A percentile compares a stretch with the other conserved stretches of the same genome.
phyloP scores from a whole-genome alignment of 495 filamentous ascomycete genomes.

The Poronia punctata region DNA sequence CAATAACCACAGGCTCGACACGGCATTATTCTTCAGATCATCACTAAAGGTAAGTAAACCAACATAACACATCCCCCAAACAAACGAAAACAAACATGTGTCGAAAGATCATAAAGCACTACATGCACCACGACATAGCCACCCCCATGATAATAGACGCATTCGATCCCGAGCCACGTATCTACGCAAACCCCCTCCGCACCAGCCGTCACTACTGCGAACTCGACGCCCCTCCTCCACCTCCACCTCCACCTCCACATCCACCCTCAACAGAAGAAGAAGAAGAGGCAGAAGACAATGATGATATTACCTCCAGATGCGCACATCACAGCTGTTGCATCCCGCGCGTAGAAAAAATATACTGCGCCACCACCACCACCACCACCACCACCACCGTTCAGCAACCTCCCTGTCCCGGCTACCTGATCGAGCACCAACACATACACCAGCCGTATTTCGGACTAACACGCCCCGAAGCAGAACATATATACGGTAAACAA shows the following conservation, averaged over 20 bases:
- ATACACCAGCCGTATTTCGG: conserved; percentile 17
- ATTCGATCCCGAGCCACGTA: not conserved
- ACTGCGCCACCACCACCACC: too few species aligned
- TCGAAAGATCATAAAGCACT: conserved; percentile 9
- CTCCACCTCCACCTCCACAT: not conserved
- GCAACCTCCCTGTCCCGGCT: too few species aligned
- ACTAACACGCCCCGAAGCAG: too few species aligned
- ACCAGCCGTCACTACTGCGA: conserved; percentile 18
- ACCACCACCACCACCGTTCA: too few species aligned
- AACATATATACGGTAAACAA: too few species aligned
- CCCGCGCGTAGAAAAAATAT: not conserved
- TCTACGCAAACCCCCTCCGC: conserved; percentile 15
- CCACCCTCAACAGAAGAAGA: too few species aligned
- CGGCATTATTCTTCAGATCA: not conserved
- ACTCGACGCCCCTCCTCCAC: not conserved
- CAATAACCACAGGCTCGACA: too few species aligned
- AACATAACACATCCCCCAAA: too few species aligned
- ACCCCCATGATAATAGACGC: conserved; percentile 14
- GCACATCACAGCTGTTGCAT: conserved; percentile 21
- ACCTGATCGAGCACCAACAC: conserved; percentile 19
- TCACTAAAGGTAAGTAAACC: too few species aligned
- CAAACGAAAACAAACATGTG: conserved; percentile 12
- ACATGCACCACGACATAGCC: conserved; percentile 25
- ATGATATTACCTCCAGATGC: too few species aligned
- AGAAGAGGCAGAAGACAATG: too few species aligned